Percentiles rank a stretch among this genome's conserved stretches.
phyloP scores from a whole-genome alignment of 1,284 basidiomycete genomes.

The Ganoderma lucidum region DNA sequence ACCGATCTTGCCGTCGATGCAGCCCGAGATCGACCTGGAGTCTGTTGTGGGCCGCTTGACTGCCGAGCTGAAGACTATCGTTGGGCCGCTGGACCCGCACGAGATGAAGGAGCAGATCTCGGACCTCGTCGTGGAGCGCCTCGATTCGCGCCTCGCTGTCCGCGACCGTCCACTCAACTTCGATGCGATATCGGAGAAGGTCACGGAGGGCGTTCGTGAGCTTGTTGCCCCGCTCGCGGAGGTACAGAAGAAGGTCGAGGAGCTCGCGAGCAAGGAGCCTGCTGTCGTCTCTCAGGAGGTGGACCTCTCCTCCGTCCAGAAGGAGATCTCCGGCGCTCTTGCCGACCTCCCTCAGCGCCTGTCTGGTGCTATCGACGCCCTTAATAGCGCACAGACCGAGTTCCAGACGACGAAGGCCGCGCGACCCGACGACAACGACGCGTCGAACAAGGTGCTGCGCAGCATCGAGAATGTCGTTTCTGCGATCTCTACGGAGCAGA shows the following conservation, averaged over 20 bases:
- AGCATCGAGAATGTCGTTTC: constrained; percentile 56
- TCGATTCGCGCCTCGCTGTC: constrained; percentile 80
- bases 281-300: constrained; percentile 18
- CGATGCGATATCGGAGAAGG: constrained; percentile 62
- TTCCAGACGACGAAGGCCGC: constrained; percentile 40
- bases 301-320: constrained; percentile 34
- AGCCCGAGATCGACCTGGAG: constrained; percentile 58
- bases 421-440: constrained; percentile 32
- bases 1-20: constrained; percentile 65
- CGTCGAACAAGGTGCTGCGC: constrained; percentile 40
- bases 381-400: constrained; percentile 48
- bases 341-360: constrained; percentile 54
- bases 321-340: constrained; percentile 46
- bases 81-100: constrained; percentile 80
- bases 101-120: constrained; percentile 87
- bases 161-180: constrained; percentile 74
- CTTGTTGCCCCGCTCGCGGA: constrained; percentile 58
- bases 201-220: constrained; percentile 60
- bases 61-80: constrained; percentile 70
- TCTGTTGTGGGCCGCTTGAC: constrained; percentile 65
- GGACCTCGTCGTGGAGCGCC: constrained; percentile 82
- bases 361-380: constrained; percentile 47
- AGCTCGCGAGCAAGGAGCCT: constrained; percentile 47
- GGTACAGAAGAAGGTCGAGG: constrained; percentile 52
- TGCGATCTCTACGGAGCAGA: constrained; percentile 51